A percentile compares a stretch with the other conserved stretches of the same genome.
Evolutionary conservation across 768 basidiomycete species (phyloP).

Genomic region (Trametopsis cervina): DNA sequence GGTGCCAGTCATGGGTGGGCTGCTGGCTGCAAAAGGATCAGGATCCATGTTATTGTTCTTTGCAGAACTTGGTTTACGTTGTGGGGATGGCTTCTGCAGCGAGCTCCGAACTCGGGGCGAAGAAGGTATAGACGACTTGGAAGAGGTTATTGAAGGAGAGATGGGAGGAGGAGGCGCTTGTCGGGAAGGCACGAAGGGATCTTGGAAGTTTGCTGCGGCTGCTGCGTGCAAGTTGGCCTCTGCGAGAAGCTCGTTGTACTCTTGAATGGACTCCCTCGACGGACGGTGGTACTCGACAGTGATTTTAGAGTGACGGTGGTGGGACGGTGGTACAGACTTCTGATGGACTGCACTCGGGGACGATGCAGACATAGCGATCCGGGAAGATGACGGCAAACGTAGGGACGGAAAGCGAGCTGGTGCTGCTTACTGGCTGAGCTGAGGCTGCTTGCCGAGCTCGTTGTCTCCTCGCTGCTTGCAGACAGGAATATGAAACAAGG

Average conservation of each 20-base stretch:
- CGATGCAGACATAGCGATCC: conserved; percentile 18
- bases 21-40: conserved; percentile 51
- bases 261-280: conserved; percentile 67
- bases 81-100: conserved; percentile 54
- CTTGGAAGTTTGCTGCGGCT: conserved; percentile 36
- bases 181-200: conserved; percentile 38
- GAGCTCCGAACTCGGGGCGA: conserved; percentile 40
- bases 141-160: conserved; percentile 22
- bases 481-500: conserved; percentile 10
- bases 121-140: conserved; percentile 27
- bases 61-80: conserved; percentile 42
- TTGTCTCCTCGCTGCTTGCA: conserved; percentile 5
- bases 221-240: conserved; percentile 52
- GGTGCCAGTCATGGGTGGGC: conserved; percentile 26
- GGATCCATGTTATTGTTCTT: conserved; percentile 34
- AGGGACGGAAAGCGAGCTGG: conserved; percentile 6
- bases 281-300: conserved; percentile 75
- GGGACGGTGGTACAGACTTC: conserved; percentile 29
- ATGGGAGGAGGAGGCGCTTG: conserved; percentile 37
- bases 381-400: conserved; percentile 4
- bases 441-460: conserved; percentile 7
- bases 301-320: conserved; percentile 43
- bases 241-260: conserved; percentile 67
- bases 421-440: conserved; percentile 7
- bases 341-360: conserved; percentile 44